These are phyloP conservation scores for Violaceomyces palustris DNA, from an alignment of 1,284 basidiomycete genomes.

Conservation along the genomic window DNA sequence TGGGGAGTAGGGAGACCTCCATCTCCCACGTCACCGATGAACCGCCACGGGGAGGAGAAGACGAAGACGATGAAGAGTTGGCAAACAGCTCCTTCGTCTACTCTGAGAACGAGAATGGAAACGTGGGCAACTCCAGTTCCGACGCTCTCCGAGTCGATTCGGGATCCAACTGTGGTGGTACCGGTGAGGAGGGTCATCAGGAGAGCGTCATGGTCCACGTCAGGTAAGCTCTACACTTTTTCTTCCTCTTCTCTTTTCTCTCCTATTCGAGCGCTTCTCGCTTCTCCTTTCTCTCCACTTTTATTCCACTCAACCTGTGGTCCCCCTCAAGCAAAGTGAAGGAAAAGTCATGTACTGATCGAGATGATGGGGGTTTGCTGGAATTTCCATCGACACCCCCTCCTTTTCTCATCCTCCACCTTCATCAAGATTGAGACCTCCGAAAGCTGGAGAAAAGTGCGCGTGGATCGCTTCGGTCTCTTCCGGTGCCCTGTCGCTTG, in stretches of 20 bases:
- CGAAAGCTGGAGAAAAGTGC: slow-evolving; percentile 27
- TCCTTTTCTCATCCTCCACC: not conserved
- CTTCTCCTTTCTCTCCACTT: slow-evolving; percentile 2
- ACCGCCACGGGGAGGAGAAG: no score
- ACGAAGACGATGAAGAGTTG: not conserved
- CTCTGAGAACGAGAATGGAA: slow-evolving; percentile 8
- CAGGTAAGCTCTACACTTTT: no score
- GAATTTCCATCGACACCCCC: not conserved
- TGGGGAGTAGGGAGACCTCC: no score
- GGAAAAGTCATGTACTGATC: no score
- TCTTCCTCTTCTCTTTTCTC: no score
- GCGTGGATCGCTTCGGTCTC: slow-evolving; percentile 38
- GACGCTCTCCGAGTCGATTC: not conserved
- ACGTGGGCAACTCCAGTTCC: not conserved
- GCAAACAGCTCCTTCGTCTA: slow-evolving; percentile 41
- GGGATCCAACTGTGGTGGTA: not conserved
- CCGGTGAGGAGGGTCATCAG: slow-evolving; percentile 1
- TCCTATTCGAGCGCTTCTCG: not conserved
- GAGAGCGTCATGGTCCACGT: slow-evolving; percentile 42
- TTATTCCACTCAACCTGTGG: no score
- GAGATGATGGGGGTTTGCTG: no score
- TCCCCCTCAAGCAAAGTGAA: no score
- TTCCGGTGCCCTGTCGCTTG: slow-evolving; percentile 26
- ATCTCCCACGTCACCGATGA: no score
- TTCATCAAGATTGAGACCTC: slow-evolving; percentile 29